A percentile compares a stretch with the other conserved stretches of the same genome.
Conservation (phyloP, 202 grass and related monocot species). For the Panicum hallii region DNA sequence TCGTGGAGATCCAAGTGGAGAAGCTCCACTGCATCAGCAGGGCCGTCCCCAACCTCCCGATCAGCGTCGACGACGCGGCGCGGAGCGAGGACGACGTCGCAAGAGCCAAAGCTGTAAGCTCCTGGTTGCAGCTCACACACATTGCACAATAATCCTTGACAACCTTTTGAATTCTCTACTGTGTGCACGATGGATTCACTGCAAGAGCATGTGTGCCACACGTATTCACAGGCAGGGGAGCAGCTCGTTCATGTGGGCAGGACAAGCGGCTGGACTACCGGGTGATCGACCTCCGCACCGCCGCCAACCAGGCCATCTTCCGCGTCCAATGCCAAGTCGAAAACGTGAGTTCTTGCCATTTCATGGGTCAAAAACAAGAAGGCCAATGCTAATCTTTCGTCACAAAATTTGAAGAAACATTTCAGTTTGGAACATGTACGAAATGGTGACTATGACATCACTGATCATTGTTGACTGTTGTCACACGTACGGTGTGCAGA, state of each 20-base stretch:
- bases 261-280: conserved; percentile 67
- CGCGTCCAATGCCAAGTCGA: conserved; percentile 59
- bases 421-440: neutral
- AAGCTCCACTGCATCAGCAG: conserved; percentile 77
- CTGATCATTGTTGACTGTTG: too few species aligned
- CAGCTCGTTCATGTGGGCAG: conserved; percentile 74
- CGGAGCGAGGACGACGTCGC: conserved; percentile 53
- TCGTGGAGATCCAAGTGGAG: conserved; percentile 69
- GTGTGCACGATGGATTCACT: neutral
- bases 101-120: conserved; percentile 54
- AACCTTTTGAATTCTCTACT: neutral
- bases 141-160: neutral
- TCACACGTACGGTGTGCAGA: neutral
- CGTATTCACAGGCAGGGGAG: conserved; percentile 42
- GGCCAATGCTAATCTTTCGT: too few species aligned
- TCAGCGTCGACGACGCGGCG: conserved; percentile 73
- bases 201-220: too few species aligned
- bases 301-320: conserved; percentile 73
- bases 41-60: conserved; percentile 56
- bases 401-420: neutral
- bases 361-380: neutral
- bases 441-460: neutral
- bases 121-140: neutral
- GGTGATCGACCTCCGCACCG: conserved; percentile 71
- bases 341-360: conserved; percentile 43